Evolutionary conservation across 805 yeast genomes (phyloP), one percentile per base, ranked within the genome.

Genomic region (Lipomyces spencermartinsiae): DNA sequence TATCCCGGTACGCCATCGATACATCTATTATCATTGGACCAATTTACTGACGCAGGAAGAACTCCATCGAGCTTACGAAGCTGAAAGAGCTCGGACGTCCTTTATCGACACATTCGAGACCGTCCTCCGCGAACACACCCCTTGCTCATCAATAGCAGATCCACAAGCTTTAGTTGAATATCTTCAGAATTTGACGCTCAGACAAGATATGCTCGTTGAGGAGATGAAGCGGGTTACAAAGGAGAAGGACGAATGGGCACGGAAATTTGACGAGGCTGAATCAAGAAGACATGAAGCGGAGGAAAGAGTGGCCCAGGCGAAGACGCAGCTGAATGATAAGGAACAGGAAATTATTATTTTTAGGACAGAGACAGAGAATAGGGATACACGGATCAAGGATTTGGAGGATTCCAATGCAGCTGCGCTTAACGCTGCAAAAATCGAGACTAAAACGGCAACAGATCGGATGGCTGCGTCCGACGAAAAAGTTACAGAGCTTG

Each of bases 61-160:
- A 56, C 81, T 94, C 16, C 83, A 93, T 61, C 89, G 89, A 57
- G 97, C 98, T 0, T 95, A 92, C 80, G 91, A 92, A 75, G 80
- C 83, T 0, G 97, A 93, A 77, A 92, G 90, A 79, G 81, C 84
- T 61, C 90, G 88, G 73, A 80, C 84, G 1, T 88, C 85, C 58
- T 82, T 89, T 57, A 84, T 93, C 8, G 81, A 76, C 4, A 74
- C 80, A 0, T 89, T 93, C 73, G 97, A 92, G 75, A 86, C 81
- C 65, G 85, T 90, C 14, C 79, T 94, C 67, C 83, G 85, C 62
- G 98, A 94, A 74, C 79, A 85, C 71, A 93, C 98, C 0, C 98
- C 98, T 0, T 84, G 91, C 61, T 83, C 90, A 0, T 84, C 89
- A 46, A 86, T 95, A 29, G 80, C 89, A 0, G 97, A 94, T 75